Evolutionary conservation across 1,139 yeast species (phyloP).

Genomic region (Petasospora rhodanensis): DNA sequence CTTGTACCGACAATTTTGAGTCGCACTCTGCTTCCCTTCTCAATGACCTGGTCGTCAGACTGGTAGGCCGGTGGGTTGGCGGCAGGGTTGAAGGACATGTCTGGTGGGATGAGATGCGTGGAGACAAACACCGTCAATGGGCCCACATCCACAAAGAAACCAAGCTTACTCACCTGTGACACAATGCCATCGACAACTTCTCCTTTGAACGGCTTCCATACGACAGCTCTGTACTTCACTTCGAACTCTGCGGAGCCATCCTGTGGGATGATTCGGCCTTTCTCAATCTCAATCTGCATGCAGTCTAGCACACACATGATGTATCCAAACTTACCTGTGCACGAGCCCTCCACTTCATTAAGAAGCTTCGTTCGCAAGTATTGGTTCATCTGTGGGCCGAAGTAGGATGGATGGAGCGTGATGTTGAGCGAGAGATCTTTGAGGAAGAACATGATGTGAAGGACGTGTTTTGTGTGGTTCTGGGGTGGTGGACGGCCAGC

Average conservation of each 20-base stretch:
- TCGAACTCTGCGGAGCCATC: constrained; percentile 95
- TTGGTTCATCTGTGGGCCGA: constrained; percentile 97
- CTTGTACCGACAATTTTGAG: constrained; percentile 96
- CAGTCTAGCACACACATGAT: constrained; percentile 94
- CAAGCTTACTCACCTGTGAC: constrained; percentile 91
- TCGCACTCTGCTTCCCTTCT: constrained; percentile 89
- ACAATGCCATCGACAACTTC: constrained; percentile 98
- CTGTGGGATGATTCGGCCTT: constrained; percentile 87
- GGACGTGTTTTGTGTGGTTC: neutral
- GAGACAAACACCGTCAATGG: constrained; percentile 94
- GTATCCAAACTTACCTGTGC: constrained; percentile 98
- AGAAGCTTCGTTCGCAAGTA: constrained; percentile 82
- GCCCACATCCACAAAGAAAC: constrained; percentile 97
- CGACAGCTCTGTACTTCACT: constrained; percentile 93
- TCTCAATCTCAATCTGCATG: constrained; percentile 91
- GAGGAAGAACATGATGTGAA: constrained; percentile 36
- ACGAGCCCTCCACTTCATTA: constrained; percentile 97
- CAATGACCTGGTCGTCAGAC: constrained; percentile 91
- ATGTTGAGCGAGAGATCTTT: constrained; percentile 89
- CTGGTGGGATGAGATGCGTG: constrained; percentile 90
- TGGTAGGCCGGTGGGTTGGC: constrained; percentile 99
- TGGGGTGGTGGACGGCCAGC: no score
- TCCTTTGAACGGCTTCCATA: constrained; percentile 98
- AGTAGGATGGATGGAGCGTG: constrained; percentile 94
- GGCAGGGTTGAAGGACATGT: constrained; percentile 89